Base-by-base conservation (phyloP, 768 basidiomycete genomes). In the Sutorius australiensis region DNA sequence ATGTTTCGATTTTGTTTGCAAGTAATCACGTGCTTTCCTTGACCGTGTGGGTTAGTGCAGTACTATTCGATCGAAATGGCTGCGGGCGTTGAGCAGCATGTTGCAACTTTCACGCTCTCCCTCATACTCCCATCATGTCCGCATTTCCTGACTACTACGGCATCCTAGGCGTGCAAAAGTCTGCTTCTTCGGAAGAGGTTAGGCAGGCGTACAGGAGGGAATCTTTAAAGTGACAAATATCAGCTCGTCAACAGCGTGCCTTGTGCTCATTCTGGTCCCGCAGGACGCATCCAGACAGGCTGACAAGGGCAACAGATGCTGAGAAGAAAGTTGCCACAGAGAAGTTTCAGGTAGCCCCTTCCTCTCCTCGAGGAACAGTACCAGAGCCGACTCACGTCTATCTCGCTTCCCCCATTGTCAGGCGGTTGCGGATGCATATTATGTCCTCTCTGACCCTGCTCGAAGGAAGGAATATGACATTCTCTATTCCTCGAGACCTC, bases 381-480 rank as follows among this genome's bases (percentile, higher is more conserved):
- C 19, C 39, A 21, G 48, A 32, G 27, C 36, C 21, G 2, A 28
- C 54, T 45, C 33, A 46, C 38, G 12, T 28, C 32, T 9, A 30
- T 30, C 13, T 34, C 47, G 32, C 31, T 42, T 33, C 17, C 21
- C 44, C 43, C 27, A n/a, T 12, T 28, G 8, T 12, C 27, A 64
- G 87, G 83, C 87, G 8, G 85, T 97, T 57, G 92, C 94, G 48
- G 94, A 97, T 69, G 93, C 93, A 16, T 95, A 95, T 72, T 97
- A 91, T 67, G 89, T 95, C 27, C 81, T 98, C 34, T 92, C 90
- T 3, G 92, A 97, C 69, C 70, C 84, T 5, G 76, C 77, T 39
- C 77, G 88, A 52, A 80, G 86, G 53, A 75, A 69, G 62, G 88
- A 92, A 69, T 92, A 92, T 58, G 90, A 92, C 58, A 58, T 58